Percentiles rank a stretch among this genome's conserved stretches.
Conservation (phyloP, 2,329 filamentous ascomycete genomes). For the Lecanosticta acicola region DNA sequence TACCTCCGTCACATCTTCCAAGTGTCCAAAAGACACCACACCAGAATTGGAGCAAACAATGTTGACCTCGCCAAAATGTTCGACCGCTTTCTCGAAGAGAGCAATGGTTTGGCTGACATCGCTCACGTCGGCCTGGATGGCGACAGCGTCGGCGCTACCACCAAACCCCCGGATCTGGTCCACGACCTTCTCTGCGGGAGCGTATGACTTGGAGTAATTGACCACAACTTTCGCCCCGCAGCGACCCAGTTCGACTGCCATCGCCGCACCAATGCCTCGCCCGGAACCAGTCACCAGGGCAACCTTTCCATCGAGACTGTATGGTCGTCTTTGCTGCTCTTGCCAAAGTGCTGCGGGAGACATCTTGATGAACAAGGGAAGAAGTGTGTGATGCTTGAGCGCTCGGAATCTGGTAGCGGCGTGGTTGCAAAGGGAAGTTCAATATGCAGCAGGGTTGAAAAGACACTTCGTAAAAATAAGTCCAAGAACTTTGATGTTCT, state of each 20-base stretch:
- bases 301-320: slow-evolving; percentile 13
- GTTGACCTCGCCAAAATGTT: slow-evolving; percentile 59
- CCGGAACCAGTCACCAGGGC: slow-evolving; percentile 14
- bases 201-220: slow-evolving; percentile 54
- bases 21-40: slow-evolving; percentile 46
- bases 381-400: no score
- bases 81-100: slow-evolving; percentile 57
- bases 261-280: slow-evolving; percentile 12
- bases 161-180: no score
- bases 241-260: slow-evolving; percentile 27
- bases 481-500: no score
- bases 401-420: no score
- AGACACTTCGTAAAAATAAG: no score
- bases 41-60: slow-evolving; percentile 64
- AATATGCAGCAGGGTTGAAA: no score
- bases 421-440: no score
- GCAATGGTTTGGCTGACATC: slow-evolving; percentile 55
- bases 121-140: slow-evolving; percentile 62
- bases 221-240: slow-evolving; percentile 44
- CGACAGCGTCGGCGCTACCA: slow-evolving; percentile 40
- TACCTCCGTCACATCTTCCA: slow-evolving; percentile 49
- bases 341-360: no score
- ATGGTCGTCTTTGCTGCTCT: no score
- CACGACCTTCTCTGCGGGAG: slow-evolving; percentile 52
- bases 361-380: no score